Percentiles rank a stretch among this genome's conserved stretches.
Evolutionary conservation across 257 asterid species (phyloP).

Genomic region (Scutellaria galericulata): DNA sequence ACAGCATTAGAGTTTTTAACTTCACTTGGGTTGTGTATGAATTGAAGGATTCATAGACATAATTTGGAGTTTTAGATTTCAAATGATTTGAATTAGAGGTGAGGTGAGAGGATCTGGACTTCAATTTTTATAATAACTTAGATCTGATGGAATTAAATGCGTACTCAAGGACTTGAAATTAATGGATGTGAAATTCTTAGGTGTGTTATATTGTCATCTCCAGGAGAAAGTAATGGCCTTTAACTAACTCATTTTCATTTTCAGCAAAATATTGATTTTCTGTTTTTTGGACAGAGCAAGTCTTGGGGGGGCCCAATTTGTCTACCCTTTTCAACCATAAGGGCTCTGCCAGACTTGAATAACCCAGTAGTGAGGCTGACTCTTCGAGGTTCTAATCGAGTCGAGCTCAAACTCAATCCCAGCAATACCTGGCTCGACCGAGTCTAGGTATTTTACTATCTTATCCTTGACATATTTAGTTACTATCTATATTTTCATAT

Average conservation of each 20-base stretch:
- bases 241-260: background rate
- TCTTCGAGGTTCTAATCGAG: background rate
- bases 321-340: slow-evolving; percentile 9
- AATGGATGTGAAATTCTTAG: background rate
- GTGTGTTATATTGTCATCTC: background rate
- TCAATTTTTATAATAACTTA: background rate
- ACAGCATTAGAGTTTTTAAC: background rate
- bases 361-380: background rate
- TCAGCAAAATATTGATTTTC: background rate
- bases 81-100: background rate
- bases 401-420: no score
- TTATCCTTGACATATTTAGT: no score
- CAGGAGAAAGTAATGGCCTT: background rate
- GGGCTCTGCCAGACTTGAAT: background rate
- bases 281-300: background rate
- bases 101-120: background rate
- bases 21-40: background rate
- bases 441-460: no score
- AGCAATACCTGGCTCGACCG: no score
- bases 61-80: background rate
- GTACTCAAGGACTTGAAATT: background rate
- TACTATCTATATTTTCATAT: no score
- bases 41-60: background rate
- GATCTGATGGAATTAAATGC: background rate
- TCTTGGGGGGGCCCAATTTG: slow-evolving; percentile 14